Conservation (phyloP, 148 eudicot species). For the Camellia japonica region DNA sequence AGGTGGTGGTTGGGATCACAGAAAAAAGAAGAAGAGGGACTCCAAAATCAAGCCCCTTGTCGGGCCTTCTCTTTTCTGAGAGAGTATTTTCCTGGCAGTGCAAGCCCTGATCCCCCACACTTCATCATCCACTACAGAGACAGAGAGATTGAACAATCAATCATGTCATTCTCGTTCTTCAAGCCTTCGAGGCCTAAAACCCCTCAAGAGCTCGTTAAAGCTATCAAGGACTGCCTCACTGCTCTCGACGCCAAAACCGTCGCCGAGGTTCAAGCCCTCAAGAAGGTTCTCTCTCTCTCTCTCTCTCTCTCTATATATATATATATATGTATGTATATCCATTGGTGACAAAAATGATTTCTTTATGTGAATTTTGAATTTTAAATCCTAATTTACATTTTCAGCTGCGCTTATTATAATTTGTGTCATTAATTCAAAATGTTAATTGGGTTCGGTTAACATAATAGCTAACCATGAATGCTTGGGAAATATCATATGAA, state of each 20-base stretch:
- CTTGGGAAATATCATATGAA: too few relatives aligned
- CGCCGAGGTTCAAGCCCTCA: conserved; percentile 85
- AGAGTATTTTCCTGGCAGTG: too few relatives aligned
- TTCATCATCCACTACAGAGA: background rate
- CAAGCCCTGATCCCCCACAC: too few relatives aligned
- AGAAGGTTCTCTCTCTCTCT: conserved; percentile 50
- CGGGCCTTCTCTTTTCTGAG: too few relatives aligned
- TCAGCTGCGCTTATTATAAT: background rate
- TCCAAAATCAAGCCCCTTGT: too few relatives aligned
- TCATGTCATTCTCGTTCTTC: conserved; percentile 56
- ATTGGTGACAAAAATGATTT: too few relatives aligned
- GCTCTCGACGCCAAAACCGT: conserved; percentile 82
- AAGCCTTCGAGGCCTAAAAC: conserved; percentile 52
- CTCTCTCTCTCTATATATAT: background rate
- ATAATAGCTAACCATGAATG: too few relatives aligned
- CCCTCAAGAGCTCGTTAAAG: conserved; percentile 46
- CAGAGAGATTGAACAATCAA: background rate
- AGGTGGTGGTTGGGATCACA: too few relatives aligned
- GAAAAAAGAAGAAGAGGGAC: too few relatives aligned
- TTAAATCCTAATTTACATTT: background rate
- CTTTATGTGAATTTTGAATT: too few relatives aligned
- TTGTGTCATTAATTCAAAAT: too few relatives aligned
- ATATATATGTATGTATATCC: background rate
- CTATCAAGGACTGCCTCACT: conserved; percentile 69
- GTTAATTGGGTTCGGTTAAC: background rate